These are phyloP conservation scores for Xerocomus subilludens DNA, from an alignment of 1,284 basidiomycete genomes.

Conservation along the genomic window DNA sequence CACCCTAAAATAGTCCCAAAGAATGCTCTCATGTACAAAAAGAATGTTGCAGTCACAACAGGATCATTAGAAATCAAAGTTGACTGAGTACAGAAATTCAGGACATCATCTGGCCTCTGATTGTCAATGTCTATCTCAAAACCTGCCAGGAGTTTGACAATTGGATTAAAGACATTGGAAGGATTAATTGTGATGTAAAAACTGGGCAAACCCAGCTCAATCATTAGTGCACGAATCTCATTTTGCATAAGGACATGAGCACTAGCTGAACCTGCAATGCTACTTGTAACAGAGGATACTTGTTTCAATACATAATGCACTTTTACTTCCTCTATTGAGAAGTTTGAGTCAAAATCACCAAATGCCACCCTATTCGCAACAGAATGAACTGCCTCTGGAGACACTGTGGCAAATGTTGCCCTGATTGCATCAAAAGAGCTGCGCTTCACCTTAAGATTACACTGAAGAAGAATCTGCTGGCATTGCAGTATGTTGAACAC, in stretches of 20 bases:
- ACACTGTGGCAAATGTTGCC: background rate
- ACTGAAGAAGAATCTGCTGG: background rate
- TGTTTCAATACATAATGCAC: no score
- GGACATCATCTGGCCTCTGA: background rate
- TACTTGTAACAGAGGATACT: background rate
- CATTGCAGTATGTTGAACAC: background rate
- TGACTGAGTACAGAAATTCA: background rate
- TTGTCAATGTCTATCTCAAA: background rate
- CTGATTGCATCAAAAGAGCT: background rate
- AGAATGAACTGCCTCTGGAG: background rate
- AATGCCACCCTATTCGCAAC: background rate
- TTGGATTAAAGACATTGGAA: background rate
- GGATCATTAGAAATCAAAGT: background rate
- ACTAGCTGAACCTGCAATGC: background rate
- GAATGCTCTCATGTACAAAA: background rate
- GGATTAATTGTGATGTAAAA: background rate
- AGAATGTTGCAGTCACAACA: background rate
- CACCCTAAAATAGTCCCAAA: background rate
- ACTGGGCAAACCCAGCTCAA: background rate
- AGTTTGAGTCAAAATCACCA: no score
- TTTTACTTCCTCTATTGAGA: no score
- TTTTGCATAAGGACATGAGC: background rate
- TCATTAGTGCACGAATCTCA: background rate
- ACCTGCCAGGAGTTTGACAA: background rate
- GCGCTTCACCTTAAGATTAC: background rate